These are phyloP conservation scores for Nakazawaea ernobii DNA, from an alignment of 805 yeast genomes.

Conservation along the genomic window DNA sequence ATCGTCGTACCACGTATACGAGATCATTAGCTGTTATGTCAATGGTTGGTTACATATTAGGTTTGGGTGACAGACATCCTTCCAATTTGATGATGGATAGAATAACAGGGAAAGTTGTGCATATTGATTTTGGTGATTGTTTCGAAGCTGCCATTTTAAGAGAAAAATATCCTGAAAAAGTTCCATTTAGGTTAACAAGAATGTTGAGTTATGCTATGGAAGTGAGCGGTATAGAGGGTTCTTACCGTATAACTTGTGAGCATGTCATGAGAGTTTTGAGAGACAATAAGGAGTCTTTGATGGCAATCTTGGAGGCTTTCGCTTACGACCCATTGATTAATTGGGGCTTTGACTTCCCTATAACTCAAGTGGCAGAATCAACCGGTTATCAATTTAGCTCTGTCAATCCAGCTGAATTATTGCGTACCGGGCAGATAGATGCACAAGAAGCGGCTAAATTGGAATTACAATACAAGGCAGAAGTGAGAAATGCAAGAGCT, in stretches of 20 bases:
- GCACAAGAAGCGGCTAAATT: conserved; percentile 70
- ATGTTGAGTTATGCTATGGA: conserved; percentile 99
- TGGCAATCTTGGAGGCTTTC: conserved; percentile 97
- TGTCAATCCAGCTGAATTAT: conserved; percentile 61
- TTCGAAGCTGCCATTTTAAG: conserved; percentile 96
- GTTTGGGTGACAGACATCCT: conserved; percentile 97
- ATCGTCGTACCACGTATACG: conserved; percentile 93
- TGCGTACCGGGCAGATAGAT: conserved; percentile 69
- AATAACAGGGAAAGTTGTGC: conserved; percentile 91
- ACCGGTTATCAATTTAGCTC: conserved; percentile 66
- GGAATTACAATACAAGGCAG: conserved; percentile 65
- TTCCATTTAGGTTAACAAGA: conserved; percentile 92
- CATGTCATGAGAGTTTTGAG: conserved; percentile 94
- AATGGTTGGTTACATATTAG: conserved; percentile 95
- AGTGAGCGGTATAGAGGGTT: conserved; percentile 97
- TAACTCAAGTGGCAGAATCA: conserved; percentile 67
- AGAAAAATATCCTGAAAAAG: conserved; percentile 97
- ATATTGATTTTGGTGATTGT: conserved; percentile 98
- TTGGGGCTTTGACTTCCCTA: conserved; percentile 97
- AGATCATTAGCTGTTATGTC: conserved; percentile 97
- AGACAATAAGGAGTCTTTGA: conserved; percentile 89
- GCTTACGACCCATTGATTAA: conserved; percentile 97
- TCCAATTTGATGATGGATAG: conserved; percentile 94
- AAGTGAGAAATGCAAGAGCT: conserved; percentile 83
- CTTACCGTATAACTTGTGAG: conserved; percentile 93